Evolutionary conservation across 768 basidiomycete genomes (phyloP).

Genomic region (Suillus clintonianus): DNA sequence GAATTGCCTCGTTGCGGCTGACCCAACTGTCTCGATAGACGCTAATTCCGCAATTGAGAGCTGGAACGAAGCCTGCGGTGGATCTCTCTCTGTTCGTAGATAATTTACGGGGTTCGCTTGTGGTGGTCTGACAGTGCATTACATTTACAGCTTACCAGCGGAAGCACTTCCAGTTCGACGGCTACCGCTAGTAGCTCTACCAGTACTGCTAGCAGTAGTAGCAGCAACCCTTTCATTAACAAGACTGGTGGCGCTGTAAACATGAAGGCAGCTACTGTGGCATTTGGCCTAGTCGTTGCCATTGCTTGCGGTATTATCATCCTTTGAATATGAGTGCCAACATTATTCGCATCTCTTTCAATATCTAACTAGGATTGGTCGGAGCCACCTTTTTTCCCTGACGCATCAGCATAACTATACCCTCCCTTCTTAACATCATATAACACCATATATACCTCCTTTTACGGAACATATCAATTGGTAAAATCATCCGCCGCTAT

Average conservation of each 20-base stretch:
- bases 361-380: too few relatives aligned
- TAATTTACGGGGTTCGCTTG: not conserved
- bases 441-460: too few relatives aligned
- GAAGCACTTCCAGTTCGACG: slow-evolving; percentile 5
- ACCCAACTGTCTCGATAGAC: not conserved
- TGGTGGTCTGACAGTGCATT: not conserved
- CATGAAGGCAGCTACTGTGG: slow-evolving; percentile 4
- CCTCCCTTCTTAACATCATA: not conserved
- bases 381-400: not conserved
- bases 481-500: not conserved
- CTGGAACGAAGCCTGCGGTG: slow-evolving; percentile 21
- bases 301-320: slow-evolving; percentile 14
- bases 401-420: not conserved
- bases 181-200: not conserved
- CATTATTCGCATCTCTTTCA: too few relatives aligned
- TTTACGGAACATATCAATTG: too few relatives aligned
- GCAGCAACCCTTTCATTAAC: not conserved
- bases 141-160: not conserved
- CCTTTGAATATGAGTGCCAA: slow-evolving; percentile 8
- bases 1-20: slow-evolving; percentile 16
- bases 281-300: slow-evolving; percentile 7
- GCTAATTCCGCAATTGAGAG: slow-evolving; percentile 13
- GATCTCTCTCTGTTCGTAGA: slow-evolving; percentile 18
- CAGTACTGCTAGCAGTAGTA: not conserved
- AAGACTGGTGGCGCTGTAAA: slow-evolving; percentile 2